phyloP scores from a whole-genome alignment of 192 early-diverging fungal genomes.

The Coemansia brasiliensis region DNA sequence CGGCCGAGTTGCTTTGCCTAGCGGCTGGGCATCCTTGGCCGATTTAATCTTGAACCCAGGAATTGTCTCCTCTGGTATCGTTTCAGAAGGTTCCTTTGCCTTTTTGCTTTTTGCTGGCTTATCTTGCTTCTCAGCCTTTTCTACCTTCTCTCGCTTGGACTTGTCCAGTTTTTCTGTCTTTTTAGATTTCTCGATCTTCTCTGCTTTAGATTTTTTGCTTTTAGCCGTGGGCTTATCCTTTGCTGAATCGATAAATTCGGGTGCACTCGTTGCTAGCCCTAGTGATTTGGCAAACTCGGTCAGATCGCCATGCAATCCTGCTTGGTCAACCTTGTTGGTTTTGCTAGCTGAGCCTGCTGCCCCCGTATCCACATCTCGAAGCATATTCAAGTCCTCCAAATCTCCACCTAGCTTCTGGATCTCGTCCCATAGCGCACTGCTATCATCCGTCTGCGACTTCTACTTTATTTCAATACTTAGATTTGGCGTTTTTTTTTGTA shows the following conservation, averaged over 20 bases:
- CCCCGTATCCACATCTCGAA: slow-evolving; percentile 58
- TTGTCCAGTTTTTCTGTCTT: slow-evolving; percentile 7
- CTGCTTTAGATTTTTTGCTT: slow-evolving; percentile 5
- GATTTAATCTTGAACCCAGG: slow-evolving; percentile 54
- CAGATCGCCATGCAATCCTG: slow-evolving; percentile 31
- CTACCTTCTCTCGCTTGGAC: slow-evolving; percentile 3
- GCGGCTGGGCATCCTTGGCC: slow-evolving; percentile 41
- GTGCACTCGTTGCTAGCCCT: slow-evolving; percentile 27
- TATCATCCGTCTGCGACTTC: slow-evolving; percentile 4
- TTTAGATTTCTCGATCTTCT: background rate
- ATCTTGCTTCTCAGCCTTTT: slow-evolving; percentile 3
- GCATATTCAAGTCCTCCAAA: slow-evolving; percentile 59
- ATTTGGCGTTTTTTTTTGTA: too few relatives aligned
- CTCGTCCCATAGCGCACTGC: slow-evolving; percentile 56
- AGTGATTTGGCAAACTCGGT: slow-evolving; percentile 44
- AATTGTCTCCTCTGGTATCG: slow-evolving; percentile 11
- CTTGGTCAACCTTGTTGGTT: slow-evolving; percentile 13
- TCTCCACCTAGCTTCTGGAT: slow-evolving; percentile 67
- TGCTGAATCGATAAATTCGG: slow-evolving; percentile 28
- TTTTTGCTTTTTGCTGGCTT: slow-evolving; percentile 22
- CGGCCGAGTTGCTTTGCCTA: slow-evolving; percentile 24
- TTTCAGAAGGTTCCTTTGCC: slow-evolving; percentile 3
- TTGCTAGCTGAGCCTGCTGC: slow-evolving; percentile 25
- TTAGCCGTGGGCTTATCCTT: slow-evolving; percentile 11
- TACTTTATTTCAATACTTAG: background rate